Evolutionary conservation across 495 filamentous ascomycete species (phyloP).

Genomic region (Neurospora sp.): DNA sequence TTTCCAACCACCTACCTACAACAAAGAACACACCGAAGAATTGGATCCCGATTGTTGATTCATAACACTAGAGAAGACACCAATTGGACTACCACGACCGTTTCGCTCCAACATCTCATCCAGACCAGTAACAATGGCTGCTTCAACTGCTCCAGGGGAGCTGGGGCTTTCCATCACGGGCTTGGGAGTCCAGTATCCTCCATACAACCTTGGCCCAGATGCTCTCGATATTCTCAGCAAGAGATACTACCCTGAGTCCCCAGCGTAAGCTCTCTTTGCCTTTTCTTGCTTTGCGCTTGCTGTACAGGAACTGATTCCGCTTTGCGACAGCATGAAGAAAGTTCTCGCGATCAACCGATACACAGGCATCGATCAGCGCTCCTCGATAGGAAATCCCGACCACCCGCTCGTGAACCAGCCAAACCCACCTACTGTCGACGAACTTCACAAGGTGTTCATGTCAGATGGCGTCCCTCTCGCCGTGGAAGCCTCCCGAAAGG

Average conservation of each 20-base stretch:
- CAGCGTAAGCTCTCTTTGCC: conserved; percentile 30
- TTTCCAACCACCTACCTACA: background rate
- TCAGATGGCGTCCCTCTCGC: conserved; percentile 49
- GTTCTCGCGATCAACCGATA: conserved; percentile 52
- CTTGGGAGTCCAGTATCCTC: conserved; percentile 41
- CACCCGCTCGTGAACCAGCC: conserved; percentile 46
- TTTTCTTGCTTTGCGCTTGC: background rate
- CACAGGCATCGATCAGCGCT: conserved; percentile 53
- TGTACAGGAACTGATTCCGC: background rate
- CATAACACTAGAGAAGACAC: background rate
- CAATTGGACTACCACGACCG: conserved; percentile 8
- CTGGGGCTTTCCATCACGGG: conserved; percentile 43
- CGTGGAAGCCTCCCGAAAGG: conserved; percentile 46
- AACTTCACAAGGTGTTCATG: conserved; percentile 45
- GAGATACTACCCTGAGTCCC: conserved; percentile 39
- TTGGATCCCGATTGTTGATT: background rate
- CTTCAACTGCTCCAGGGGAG: conserved; percentile 16
- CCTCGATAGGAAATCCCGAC: conserved; percentile 47
- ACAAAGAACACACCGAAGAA: background rate
- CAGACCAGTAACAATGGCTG: conserved; percentile 13
- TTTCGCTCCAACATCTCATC: background rate
- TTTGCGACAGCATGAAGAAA: conserved; percentile 38
- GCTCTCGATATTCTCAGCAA: conserved; percentile 32
- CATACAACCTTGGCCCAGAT: conserved; percentile 29
- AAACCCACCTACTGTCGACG: conserved; percentile 43